A percentile compares a stretch with the other conserved stretches of the same genome.
Evolutionary conservation across 129 eudicot genomes (phyloP).

Genomic region (Oenanthe sinensis): DNA sequence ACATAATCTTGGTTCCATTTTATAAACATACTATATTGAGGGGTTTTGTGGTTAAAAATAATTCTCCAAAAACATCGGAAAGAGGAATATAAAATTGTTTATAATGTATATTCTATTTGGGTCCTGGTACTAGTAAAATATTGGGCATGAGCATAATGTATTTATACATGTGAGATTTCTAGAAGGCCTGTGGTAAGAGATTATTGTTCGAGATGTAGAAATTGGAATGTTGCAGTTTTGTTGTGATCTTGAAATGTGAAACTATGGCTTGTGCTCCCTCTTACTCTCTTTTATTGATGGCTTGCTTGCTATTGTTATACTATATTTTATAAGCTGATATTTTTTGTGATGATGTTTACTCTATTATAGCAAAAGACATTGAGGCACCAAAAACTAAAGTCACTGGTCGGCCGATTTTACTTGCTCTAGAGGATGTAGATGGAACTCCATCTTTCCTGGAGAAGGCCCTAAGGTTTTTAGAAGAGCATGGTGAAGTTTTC

Average conservation of each 20-base stretch:
- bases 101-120: too few species aligned
- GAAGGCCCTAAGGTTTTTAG: conserved; percentile 87
- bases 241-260: background rate
- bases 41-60: too few species aligned
- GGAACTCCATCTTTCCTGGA: conserved; percentile 96
- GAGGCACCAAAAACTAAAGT: conserved; percentile 58
- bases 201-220: background rate
- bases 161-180: background rate
- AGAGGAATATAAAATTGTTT: too few species aligned
- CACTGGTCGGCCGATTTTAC: conserved; percentile 84
- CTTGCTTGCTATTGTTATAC: background rate
- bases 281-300: background rate
- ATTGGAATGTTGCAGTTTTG: background rate
- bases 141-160: background rate
- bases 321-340: background rate
- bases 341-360: background rate
- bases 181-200: background rate
- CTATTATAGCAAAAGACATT: conserved; percentile 45
- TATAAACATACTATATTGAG: too few species aligned
- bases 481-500: conserved; percentile 64
- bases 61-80: too few species aligned
- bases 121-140: too few species aligned
- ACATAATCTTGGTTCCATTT: too few species aligned
- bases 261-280: background rate
- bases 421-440: conserved; percentile 93